Conservation (phyloP, 2,329 filamentous ascomycete species). For the Scleromitrula shiraiana region DNA sequence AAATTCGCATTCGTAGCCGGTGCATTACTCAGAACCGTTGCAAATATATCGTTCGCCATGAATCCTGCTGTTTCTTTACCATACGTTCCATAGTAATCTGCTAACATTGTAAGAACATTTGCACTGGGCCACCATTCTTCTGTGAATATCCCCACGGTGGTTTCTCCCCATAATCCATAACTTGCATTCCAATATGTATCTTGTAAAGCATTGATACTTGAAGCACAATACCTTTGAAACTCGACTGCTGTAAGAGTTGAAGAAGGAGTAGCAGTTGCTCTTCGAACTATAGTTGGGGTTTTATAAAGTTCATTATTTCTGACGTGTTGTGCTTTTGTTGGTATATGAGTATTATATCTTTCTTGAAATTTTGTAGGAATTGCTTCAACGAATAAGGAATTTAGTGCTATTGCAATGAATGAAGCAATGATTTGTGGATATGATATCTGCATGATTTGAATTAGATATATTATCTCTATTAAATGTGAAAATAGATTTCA, state of each 20-base stretch:
- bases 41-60: constrained; percentile 7
- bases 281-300: background rate
- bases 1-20: constrained; percentile 19
- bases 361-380: background rate
- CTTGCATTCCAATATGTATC: constrained; percentile 39
- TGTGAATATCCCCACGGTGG: constrained; percentile 51
- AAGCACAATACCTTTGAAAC: constrained; percentile 5
- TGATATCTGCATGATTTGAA: constrained; percentile 1
- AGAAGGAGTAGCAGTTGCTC: background rate
- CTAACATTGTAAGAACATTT: constrained; percentile 56
- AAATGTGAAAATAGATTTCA: too few species aligned
- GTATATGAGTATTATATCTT: too few species aligned
- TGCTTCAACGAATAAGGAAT: background rate
- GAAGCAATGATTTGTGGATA: background rate
- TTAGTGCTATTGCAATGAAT: background rate
- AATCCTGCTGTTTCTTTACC: background rate
- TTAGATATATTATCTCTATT: background rate
- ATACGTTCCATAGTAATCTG: constrained; percentile 38
- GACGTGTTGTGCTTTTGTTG: background rate
- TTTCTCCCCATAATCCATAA: constrained; percentile 52
- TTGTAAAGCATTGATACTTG: constrained; percentile 6
- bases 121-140: constrained; percentile 66
- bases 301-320: background rate
- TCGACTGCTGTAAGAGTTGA: background rate
- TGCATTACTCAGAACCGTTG: constrained; percentile 21